These are phyloP conservation scores for Picochlorum sp. DNA, from an alignment of 139 green algal genomes.

Conservation along the genomic window DNA sequence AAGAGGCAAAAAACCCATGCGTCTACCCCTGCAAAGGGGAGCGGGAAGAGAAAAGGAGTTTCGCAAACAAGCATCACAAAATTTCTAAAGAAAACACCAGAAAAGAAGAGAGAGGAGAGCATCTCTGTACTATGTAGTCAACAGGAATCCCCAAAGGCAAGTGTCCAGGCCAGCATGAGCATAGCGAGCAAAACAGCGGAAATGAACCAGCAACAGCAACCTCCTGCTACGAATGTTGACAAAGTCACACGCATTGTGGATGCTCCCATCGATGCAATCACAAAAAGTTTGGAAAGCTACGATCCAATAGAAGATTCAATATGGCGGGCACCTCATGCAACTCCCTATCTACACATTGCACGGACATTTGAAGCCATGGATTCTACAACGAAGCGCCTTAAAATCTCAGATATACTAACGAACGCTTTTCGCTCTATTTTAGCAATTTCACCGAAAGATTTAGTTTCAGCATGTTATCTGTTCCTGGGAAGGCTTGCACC, in stretches of 20 bases:
- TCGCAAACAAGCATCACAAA: neutral
- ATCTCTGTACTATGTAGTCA: too few species aligned
- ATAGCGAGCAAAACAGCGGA: too few species aligned
- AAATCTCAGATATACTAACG: conserved; percentile 40
- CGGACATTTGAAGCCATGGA: conserved; percentile 53
- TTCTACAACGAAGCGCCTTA: conserved; percentile 58
- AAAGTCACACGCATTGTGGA: too few species aligned
- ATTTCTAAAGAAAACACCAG: neutral
- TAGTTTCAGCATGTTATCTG: conserved; percentile 64
- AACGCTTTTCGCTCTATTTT: conserved; percentile 45
- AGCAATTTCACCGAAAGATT: conserved; percentile 37
- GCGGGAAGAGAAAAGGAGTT: too few species aligned
- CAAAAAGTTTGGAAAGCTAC: conserved; percentile 23
- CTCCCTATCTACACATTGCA: conserved; percentile 76
- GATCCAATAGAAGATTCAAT: conserved; percentile 40
- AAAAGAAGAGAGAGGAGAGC: neutral
- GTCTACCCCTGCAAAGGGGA: too few species aligned
- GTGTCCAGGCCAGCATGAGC: too few species aligned
- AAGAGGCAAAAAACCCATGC: too few species aligned
- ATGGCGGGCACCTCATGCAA: conserved; percentile 35
- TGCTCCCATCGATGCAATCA: conserved; percentile 11
- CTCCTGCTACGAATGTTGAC: too few species aligned
- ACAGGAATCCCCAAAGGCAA: too few species aligned
- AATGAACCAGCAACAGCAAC: too few species aligned
- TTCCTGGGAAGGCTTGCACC: conserved; percentile 56